Evolutionary conservation across 106 monocot genomes (phyloP).

Genomic region (Narthecium ossifragum): DNA sequence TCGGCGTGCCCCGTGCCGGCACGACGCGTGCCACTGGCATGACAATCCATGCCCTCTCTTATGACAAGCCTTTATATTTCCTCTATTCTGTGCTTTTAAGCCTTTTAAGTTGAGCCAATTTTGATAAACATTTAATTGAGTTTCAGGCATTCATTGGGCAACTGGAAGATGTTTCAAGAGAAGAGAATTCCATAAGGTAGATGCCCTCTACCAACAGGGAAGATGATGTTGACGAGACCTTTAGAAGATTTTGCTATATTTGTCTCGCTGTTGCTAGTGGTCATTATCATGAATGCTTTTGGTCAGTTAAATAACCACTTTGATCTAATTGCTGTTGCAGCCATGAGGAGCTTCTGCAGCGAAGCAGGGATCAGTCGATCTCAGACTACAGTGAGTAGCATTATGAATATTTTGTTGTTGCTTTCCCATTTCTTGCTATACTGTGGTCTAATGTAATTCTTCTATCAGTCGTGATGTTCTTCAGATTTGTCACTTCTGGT

Average conservation of each 20-base stretch:
- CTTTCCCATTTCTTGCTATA: background rate
- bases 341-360: conserved; percentile 65
- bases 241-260: too few relatives aligned
- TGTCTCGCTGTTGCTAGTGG: too few relatives aligned
- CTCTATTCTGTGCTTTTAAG: too few relatives aligned
- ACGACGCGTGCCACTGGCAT: too few relatives aligned
- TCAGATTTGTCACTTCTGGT: conserved; percentile 86
- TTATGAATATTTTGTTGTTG: background rate
- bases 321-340: conserved; percentile 34
- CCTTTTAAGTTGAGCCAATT: too few relatives aligned
- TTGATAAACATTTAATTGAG: too few relatives aligned
- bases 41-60: too few relatives aligned
- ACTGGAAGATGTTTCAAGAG: conserved; percentile 51
- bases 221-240: too few relatives aligned
- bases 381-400: conserved; percentile 70
- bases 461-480: conserved; percentile 75
- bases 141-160: conserved; percentile 78
- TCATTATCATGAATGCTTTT: conserved; percentile 5
- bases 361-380: conserved; percentile 49
- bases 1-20: too few relatives aligned
- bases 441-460: conserved; percentile 3
- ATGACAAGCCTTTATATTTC: too few relatives aligned
- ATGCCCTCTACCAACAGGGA: conserved; percentile 2
- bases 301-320: background rate
- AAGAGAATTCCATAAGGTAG: conserved; percentile 61